Evolutionary conservation across 2,329 filamentous ascomycete genomes (phyloP), one percentile per base, ranked within the genome.

Genomic region (Beauveria sp.): DNA sequence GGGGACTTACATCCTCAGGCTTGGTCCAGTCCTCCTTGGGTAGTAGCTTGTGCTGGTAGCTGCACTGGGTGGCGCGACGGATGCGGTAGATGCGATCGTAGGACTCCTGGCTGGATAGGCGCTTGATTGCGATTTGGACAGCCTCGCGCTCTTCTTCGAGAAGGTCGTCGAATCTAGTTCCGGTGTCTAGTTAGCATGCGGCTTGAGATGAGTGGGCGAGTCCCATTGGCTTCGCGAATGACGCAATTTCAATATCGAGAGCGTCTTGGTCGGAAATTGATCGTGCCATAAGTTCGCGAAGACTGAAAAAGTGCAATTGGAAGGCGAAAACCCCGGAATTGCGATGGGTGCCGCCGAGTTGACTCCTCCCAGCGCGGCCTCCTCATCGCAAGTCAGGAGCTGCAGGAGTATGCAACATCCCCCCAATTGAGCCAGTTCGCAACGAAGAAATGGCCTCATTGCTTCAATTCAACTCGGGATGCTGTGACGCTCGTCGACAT

Each of bases 71-170:
- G 71, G 95, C 93, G 79, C 95, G 88, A 80, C 95, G 91, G 78
- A 99, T 86, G 73, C 95, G 93, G 88, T 92, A 99, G 75, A 98
- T 86, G 76, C 95, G 93, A 81, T 99, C 95, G 81, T 98, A 98
- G 71, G 88, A 84, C 75, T 95, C 91, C 82, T 96, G 91, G 71
- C 91, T 84, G 62, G 90, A 86, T 65, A 99, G 89, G 75, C 95
- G 91, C 84, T 90, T 90, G 72, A 99, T 85, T 66, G 95, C 95
- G 70, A 88, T 84, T 77, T 95, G 88, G 71, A 96, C 91, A 62
- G 82, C 79, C 71, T 95, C 90, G 81, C 84, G 89, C 81, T 99
- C 95, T 79, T 99, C 95, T 74, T 90, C 86, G 75, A 97, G 90
- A 75, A 99, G 80, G 76, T 99, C 95, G 78, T 99, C 95, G 83